Conservation (phyloP, 306 rosid genomes). For the Pyrus pyrifolia region DNA sequence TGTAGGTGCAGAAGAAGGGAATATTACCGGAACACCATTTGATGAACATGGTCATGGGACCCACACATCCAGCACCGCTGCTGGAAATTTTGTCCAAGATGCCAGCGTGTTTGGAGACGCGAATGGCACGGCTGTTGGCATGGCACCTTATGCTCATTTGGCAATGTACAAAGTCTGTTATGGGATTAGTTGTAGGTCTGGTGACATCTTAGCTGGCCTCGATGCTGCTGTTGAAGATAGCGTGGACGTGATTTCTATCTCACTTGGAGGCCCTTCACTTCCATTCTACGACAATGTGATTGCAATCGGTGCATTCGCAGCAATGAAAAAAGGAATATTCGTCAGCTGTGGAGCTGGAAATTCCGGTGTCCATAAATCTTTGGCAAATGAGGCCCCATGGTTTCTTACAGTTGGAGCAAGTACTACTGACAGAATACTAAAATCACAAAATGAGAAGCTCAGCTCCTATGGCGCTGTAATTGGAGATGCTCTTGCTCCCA, state of each 20-base stretch:
- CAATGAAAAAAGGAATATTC: slow-evolving; percentile 55
- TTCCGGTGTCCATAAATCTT: slow-evolving; percentile 31
- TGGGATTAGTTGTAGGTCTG: not conserved
- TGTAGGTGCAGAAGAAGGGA: not conserved
- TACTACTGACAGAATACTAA: slow-evolving; percentile 43
- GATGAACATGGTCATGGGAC: slow-evolving; percentile 55
- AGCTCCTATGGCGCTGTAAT: slow-evolving; percentile 37
- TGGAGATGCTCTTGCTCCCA: slow-evolving; percentile 36
- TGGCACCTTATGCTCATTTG: slow-evolving; percentile 66
- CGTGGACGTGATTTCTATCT: slow-evolving; percentile 63
- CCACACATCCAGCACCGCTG: slow-evolving; percentile 52
- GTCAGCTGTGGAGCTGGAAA: slow-evolving; percentile 58
- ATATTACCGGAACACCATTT: slow-evolving; percentile 19
- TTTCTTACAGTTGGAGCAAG: slow-evolving; percentile 31
- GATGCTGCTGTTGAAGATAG: slow-evolving; percentile 30
- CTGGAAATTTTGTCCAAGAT: slow-evolving; percentile 38
- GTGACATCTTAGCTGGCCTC: slow-evolving; percentile 21
- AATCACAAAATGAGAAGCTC: slow-evolving; percentile 13
- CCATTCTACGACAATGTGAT: slow-evolving; percentile 38
- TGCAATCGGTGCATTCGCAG: slow-evolving; percentile 58
- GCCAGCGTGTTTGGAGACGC: slow-evolving; percentile 62
- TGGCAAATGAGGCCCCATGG: slow-evolving; percentile 64
- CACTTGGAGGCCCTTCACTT: slow-evolving; percentile 17
- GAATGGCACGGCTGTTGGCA: slow-evolving; percentile 59
- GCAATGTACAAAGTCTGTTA: slow-evolving; percentile 35